Evolutionary conservation across 108 stramenopile species (phyloP), one percentile per base, ranked within the genome.

Genomic region (Cyclotella baltica): DNA sequence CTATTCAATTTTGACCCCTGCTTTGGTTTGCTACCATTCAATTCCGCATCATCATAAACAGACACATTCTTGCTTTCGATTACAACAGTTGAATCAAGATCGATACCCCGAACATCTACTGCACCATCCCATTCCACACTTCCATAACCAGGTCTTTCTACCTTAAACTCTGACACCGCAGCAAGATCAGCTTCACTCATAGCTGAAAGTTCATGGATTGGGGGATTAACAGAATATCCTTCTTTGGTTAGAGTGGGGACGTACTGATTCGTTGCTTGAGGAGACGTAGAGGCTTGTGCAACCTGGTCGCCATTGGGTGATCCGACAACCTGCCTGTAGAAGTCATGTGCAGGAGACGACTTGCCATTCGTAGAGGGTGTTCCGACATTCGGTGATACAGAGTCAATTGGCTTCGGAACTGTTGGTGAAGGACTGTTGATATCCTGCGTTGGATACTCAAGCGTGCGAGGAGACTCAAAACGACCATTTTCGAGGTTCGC

Each of bases 41-140:
- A 75, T 79, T 96, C 94, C 46, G 91, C 92, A 48, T 83, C 71
- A 43, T 89, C 88, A 77, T 98, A 98, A 15, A 98, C 95, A 40
- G 88, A 87, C 30, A 97, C 93, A 38, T 90, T 89, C 70, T 86
- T 88, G n/a, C 67, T 75, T 38, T 93, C 92, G 71, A 98, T 98
- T 46, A 66, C 43, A 31, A 97, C 91, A 53, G 88, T 80, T 47
- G 50, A 50, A 75, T 97, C 96, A 20, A 98, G 69, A 71, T 97
- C 86, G 22, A 91, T 81, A 25, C 83, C 88, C 13, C 96, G 90
- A 28, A 98, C 92, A 84, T 98, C 98, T 3, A 97, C 96, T 40
- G 88, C 88, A 35, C 96, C 98, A 67, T 92, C 87, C 98, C 98
- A 98, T 70, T 92, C 93, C 48, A 98, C 88, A 62, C 83, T 90